Evolutionary conservation across 106 monocot species (phyloP), one percentile per base, ranked within the genome.

Genomic region (Platanthera zijinensis): DNA sequence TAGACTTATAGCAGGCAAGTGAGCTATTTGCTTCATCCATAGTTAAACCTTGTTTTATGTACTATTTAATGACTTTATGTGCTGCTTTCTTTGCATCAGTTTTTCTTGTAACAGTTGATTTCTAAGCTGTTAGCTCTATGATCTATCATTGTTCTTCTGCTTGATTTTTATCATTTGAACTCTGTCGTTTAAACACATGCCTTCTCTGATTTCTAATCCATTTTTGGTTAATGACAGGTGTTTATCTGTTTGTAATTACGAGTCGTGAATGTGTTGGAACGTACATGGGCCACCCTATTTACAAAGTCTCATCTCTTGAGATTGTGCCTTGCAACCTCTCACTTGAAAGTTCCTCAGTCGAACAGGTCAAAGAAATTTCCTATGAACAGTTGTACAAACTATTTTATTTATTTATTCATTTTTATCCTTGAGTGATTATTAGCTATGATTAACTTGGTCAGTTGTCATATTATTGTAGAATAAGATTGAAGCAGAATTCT

Each of bases 231-330:
- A 48, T 22, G 10, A 72, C 82, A 84, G 87, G 89, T 8, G 66
- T 90, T 82, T 99, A 92, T 83, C 50, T 99, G 69, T 68, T 99
- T 76, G 92, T 94, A 53, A 83, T 99, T 79, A 87, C 88, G 22
- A 84, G 82, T 47, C 82, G 86, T 76, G 94, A 88, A 73, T 84
- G 85, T 77, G 87, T 90, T 83, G 99, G 99, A 78, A 82, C 88
- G 67, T 90, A 94, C 82, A 48, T 95, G 85, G 92, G 90, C 22
- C 92, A 99, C 87, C 48, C 92, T 59, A 89, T 94, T 66, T 99
- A 80, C 79, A 94, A 77, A 83, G 83, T 92, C 32, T 84, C 92
- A 67, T 73, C 78, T 25, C 76, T 99, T 56, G 80, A 87, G 82
- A 75, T 94, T 75, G 85, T 99, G 28, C 92, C 94, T 77, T 99